phyloP scores from a whole-genome alignment of 345 rosid genomes.

The Citrus glauca region DNA sequence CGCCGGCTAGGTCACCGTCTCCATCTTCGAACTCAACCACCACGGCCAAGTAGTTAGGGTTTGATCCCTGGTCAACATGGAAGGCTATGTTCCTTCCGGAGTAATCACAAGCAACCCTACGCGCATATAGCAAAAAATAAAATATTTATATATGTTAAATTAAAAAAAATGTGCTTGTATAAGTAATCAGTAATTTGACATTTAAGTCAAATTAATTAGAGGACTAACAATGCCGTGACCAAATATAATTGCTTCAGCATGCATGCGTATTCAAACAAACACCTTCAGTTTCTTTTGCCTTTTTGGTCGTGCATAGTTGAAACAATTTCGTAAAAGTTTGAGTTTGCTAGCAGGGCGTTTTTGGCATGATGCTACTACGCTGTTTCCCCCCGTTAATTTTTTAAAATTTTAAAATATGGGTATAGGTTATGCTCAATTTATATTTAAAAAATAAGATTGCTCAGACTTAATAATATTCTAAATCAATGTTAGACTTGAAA shows the following conservation, averaged over 20 bases:
- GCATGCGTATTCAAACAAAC: neutral
- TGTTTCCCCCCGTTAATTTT: neutral
- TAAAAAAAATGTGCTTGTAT: neutral
- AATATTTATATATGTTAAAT: neutral
- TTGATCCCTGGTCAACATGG: slow-evolving; percentile 43
- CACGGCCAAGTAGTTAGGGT: slow-evolving; percentile 37
- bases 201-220: neutral
- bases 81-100: slow-evolving; percentile 32
- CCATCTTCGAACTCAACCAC: slow-evolving; percentile 44
- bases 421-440: neutral
- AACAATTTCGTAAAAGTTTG: neutral
- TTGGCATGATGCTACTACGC: neutral
- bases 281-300: neutral
- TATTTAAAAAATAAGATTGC: too few species aligned
- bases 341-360: neutral
- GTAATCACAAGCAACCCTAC: slow-evolving; percentile 40
- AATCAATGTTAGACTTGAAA: neutral
- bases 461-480: neutral
- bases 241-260: neutral
- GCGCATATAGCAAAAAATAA: neutral
- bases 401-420: neutral
- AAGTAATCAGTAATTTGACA: neutral
- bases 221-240: neutral
- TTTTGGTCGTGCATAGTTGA: neutral
- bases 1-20: slow-evolving; percentile 41